A percentile compares a stretch with the other conserved stretches of the same genome.
Conservation (phyloP, 1,139 yeast genomes). For the Kodamaea suecica region DNA sequence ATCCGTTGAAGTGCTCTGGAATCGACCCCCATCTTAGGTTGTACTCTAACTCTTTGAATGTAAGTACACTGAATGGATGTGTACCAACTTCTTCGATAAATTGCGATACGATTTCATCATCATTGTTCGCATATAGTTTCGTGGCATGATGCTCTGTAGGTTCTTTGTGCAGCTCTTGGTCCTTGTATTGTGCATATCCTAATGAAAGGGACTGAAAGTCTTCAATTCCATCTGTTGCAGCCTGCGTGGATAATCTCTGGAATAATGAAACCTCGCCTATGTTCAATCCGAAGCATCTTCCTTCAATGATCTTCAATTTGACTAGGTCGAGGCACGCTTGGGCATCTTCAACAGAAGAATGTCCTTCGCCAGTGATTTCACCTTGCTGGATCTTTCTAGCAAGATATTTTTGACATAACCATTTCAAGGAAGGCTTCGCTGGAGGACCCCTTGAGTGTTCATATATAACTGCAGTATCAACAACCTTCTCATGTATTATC, state of each 20-base stretch:
- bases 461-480: slow-evolving; percentile 64
- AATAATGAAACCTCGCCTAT: slow-evolving; percentile 34
- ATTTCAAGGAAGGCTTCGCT: slow-evolving; percentile 69
- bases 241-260: slow-evolving; percentile 19
- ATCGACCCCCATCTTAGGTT: slow-evolving; percentile 25
- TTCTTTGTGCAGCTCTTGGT: slow-evolving; percentile 13
- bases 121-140: slow-evolving; percentile 46
- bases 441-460: slow-evolving; percentile 83
- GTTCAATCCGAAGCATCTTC: slow-evolving; percentile 60
- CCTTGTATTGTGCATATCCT: slow-evolving; percentile 26
- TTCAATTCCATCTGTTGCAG: slow-evolving; percentile 3
- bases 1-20: slow-evolving; percentile 13
- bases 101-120: slow-evolving; percentile 53
- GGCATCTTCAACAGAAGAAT: slow-evolving; percentile 87
- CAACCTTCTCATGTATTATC: slow-evolving; percentile 58
- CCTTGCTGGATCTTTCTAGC: slow-evolving; percentile 59
- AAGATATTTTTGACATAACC: slow-evolving; percentile 58
- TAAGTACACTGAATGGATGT: slow-evolving; percentile 50
- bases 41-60: slow-evolving; percentile 59
- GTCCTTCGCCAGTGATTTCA: slow-evolving; percentile 57
- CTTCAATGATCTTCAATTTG: slow-evolving; percentile 64
- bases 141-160: slow-evolving; percentile 25
- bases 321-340: slow-evolving; percentile 74
- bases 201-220: slow-evolving; percentile 35
- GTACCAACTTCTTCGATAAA: slow-evolving; percentile 32